A percentile compares a stretch with the other conserved stretches of the same genome.
Evolutionary conservation across 257 asterid genomes (phyloP).

Genomic region (Scutellaria minor): DNA sequence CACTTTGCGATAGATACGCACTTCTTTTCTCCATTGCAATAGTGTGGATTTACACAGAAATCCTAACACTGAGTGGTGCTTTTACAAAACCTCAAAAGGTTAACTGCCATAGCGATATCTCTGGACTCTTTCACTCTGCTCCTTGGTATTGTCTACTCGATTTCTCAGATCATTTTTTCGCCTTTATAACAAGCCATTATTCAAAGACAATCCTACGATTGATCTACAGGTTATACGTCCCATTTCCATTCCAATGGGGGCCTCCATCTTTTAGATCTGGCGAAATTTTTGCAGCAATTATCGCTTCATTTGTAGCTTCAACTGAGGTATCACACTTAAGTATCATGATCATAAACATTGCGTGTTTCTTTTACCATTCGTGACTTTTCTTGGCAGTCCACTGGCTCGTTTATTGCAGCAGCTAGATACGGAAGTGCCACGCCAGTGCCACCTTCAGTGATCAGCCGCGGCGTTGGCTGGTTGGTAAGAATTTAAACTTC

Average conservation of each 20-base stretch:
- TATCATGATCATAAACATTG: background rate
- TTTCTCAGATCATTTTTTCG: background rate
- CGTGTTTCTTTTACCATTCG: background rate
- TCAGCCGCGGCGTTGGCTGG: constrained; percentile 89
- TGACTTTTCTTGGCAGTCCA: constrained; percentile 49
- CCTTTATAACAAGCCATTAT: background rate
- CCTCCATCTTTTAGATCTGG: constrained; percentile 69
- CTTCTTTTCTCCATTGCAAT: constrained; percentile 59
- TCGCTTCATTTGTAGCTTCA: constrained; percentile 77
- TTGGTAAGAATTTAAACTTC: constrained; percentile 47
- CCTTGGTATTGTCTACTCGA: constrained; percentile 52
- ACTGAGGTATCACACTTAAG: constrained; percentile 53
- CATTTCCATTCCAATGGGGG: constrained; percentile 92
- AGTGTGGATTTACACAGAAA: constrained; percentile 66
- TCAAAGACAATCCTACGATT: background rate
- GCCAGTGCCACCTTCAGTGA: constrained; percentile 83
- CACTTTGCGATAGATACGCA: constrained; percentile 60
- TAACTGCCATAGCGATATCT: constrained; percentile 57
- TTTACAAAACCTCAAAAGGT: constrained; percentile 43
- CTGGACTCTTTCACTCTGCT: constrained; percentile 57
- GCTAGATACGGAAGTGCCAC: constrained; percentile 91
- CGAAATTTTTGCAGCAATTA: constrained; percentile 53
- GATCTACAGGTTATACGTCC: constrained; percentile 58
- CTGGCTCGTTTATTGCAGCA: constrained; percentile 80
- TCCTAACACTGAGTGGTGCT: constrained; percentile 70